These are phyloP conservation scores for Apophysomyces ossiformis DNA, from an alignment of 371 early-diverging fungal genomes.

Conservation along the genomic window DNA sequence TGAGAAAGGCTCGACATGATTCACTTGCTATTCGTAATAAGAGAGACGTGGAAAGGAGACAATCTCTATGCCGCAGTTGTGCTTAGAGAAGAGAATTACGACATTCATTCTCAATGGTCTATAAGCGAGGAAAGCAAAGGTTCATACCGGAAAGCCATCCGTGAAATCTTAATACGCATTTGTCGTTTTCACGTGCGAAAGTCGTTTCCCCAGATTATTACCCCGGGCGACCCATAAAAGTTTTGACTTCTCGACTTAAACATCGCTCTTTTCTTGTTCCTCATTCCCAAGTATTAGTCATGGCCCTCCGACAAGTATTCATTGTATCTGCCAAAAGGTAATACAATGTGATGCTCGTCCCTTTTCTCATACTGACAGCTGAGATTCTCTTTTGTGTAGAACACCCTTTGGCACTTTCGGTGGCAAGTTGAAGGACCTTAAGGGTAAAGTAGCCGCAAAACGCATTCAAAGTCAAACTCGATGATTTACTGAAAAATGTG, in stretches of 20 bases:
- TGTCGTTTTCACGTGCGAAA: conserved; percentile 5
- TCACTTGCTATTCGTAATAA: no score
- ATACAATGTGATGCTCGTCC: background rate
- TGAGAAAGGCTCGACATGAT: no score
- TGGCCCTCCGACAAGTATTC: conserved; percentile 53
- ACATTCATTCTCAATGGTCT: no score
- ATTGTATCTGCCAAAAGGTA: conserved; percentile 58
- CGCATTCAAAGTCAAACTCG: background rate
- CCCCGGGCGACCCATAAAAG: conserved; percentile 1
- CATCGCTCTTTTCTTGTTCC: conserved; percentile 9
- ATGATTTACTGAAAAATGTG: background rate
- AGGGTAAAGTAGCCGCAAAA: conserved; percentile 33
- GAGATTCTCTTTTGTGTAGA: conserved; percentile 20
- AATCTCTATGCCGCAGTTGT: no score
- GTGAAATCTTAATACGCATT: background rate
- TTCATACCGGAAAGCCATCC: no score
- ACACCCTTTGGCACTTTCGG: conserved; percentile 87
- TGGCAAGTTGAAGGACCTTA: conserved; percentile 82
- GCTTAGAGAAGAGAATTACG: no score
- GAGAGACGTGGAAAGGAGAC: no score
- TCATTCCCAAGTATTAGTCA: conserved; percentile 17
- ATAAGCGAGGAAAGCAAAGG: no score
- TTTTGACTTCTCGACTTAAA: background rate
- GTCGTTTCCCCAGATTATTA: background rate
- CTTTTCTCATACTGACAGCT: background rate